A percentile compares a stretch with the other conserved stretches of the same genome.
phyloP scores from a whole-genome alignment of 78 protist species.

The Dictyostelium brefeldianum region DNA sequence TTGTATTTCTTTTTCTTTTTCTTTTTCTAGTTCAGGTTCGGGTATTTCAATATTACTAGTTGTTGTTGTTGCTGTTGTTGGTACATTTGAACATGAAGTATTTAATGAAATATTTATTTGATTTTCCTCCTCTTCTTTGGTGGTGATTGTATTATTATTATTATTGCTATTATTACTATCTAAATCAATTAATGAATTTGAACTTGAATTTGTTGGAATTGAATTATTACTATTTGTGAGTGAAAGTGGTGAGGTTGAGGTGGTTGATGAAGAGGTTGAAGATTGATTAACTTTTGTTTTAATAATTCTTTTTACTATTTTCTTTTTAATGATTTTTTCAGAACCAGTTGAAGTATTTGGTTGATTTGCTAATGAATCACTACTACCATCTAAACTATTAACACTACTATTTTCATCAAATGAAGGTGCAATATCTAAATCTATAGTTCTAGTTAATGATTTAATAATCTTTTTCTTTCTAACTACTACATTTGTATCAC shows the following conservation, averaged over 20 bases:
- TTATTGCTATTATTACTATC: background rate
- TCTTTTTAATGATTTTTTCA: conserved; percentile 50
- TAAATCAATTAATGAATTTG: background rate
- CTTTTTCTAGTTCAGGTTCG: background rate
- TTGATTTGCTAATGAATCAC: background rate
- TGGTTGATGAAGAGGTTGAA: background rate
- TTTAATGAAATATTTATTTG: background rate
- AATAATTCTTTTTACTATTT: conserved; percentile 19
- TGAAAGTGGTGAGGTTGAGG: background rate
- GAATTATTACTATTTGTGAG: conserved; percentile 4
- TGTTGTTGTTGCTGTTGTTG: background rate
- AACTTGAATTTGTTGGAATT: background rate
- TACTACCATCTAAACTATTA: background rate
- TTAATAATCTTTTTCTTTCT: conserved; percentile 41
- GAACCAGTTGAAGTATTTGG: conserved; percentile 1
- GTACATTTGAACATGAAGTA: background rate
- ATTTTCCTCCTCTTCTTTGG: too few relatives aligned
- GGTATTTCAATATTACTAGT: background rate
- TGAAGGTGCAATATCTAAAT: conserved; percentile 18
- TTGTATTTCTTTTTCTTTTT: background rate
- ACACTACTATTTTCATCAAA: conserved; percentile 1
- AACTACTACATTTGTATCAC: background rate
- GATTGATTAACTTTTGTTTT: background rate
- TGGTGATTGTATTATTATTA: background rate
- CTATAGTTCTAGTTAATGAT: conserved; percentile 57